Conservation (phyloP, 2,329 filamentous ascomycete species). For the Magnaporthales sp. region DNA sequence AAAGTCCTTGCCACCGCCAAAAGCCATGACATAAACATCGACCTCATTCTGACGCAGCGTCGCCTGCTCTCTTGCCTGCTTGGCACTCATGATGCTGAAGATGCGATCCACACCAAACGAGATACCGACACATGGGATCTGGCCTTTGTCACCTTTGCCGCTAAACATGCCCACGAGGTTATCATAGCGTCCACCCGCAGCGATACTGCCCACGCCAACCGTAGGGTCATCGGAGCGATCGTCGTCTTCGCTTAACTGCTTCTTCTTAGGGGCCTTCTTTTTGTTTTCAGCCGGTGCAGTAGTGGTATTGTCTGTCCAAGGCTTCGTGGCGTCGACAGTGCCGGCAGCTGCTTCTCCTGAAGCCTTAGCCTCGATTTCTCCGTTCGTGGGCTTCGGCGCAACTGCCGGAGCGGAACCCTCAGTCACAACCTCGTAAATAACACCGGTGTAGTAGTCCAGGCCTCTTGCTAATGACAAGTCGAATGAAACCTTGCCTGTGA, state of each 20-base stretch:
- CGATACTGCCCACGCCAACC: constrained; percentile 77
- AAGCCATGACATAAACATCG: constrained; percentile 91
- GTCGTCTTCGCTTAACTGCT: constrained; percentile 37
- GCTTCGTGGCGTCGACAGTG: not conserved
- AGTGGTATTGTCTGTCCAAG: not conserved
- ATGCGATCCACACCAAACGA: constrained; percentile 95
- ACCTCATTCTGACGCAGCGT: constrained; percentile 59
- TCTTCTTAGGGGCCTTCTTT: constrained; percentile 27
- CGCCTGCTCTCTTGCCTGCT: constrained; percentile 34
- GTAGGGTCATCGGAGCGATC: constrained; percentile 73
- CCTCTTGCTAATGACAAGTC: constrained; percentile 85
- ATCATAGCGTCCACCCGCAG: constrained; percentile 86
- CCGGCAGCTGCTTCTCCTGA: not conserved
- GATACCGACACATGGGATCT: constrained; percentile 85
- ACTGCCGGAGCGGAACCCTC: constrained; percentile 23
- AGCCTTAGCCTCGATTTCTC: not conserved
- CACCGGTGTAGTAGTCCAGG: constrained; percentile 48
- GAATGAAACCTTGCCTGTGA: constrained; percentile 70
- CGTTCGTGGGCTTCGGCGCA: constrained; percentile 14
- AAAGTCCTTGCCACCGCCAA: constrained; percentile 80
- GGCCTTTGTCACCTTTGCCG: constrained; percentile 60
- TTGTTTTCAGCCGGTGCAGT: not conserved
- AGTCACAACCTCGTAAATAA: constrained; percentile 77
- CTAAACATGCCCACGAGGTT: constrained; percentile 92
- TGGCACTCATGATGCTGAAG: constrained; percentile 82